phyloP scores from a whole-genome alignment of 129 eudicot genomes.

The Lactuca saligna region DNA sequence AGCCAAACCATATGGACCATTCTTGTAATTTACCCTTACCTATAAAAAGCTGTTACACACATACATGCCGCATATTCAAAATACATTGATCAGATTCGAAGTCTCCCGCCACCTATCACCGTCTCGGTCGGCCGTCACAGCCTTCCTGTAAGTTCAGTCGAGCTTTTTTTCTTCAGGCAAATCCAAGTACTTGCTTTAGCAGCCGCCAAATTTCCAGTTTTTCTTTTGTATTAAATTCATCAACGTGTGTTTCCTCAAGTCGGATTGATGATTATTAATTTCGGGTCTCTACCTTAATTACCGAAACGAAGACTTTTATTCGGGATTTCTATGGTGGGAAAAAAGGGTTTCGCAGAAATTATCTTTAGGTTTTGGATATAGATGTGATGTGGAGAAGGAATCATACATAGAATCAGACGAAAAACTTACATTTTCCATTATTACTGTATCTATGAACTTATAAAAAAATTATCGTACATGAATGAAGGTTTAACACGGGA shows the following conservation, averaged over 20 bases:
- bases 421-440: background rate
- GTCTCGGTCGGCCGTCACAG: slow-evolving; percentile 14
- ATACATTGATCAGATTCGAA: background rate
- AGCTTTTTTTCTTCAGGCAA: background rate
- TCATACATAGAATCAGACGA: no score
- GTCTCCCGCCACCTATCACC: slow-evolving; percentile 17
- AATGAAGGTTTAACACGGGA: slow-evolving; percentile 27
- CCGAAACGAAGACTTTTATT: background rate
- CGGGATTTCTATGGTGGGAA: background rate
- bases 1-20: background rate
- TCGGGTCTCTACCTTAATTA: background rate
- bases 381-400: no score
- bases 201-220: slow-evolving; percentile 1
- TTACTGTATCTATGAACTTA: background rate
- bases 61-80: background rate
- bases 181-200: slow-evolving; percentile 8
- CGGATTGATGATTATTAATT: background rate
- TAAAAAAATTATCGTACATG: background rate
- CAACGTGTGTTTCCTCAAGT: background rate
- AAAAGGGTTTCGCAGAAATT: background rate
- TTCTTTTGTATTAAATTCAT: background rate
- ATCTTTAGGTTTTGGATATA: no score
- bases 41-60: no score
- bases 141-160: slow-evolving; percentile 20
- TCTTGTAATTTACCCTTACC: background rate